phyloP scores from a whole-genome alignment of 441 rosid species.

The Gossypium aridum region DNA sequence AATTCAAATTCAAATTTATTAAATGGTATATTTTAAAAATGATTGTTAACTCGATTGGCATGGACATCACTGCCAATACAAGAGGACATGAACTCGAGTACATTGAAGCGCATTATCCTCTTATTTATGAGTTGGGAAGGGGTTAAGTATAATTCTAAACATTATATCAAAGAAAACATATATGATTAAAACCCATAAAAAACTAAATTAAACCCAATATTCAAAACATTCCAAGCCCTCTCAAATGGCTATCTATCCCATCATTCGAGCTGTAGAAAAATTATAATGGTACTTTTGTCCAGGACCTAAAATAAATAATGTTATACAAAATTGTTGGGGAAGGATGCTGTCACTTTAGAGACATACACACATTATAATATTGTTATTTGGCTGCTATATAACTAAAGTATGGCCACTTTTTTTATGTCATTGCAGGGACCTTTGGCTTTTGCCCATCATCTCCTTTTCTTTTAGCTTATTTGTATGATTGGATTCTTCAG shows the following conservation, averaged over 20 bases:
- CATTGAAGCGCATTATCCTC: rapidly evolving
- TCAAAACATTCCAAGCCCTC: not conserved
- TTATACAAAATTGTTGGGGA: not conserved
- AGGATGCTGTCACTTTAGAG: not conserved
- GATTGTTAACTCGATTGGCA: rapidly evolving
- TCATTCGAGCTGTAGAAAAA: not conserved
- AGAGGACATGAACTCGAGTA: rapidly evolving
- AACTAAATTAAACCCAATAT: no score
- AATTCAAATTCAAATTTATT: no score
- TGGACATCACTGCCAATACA: rapidly evolving
- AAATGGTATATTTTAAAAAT: no score
- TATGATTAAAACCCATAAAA: rapidly evolving
- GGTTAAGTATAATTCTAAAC: no score
- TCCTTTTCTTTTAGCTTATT: not conserved
- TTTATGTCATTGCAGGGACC: not conserved
- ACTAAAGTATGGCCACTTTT: not conserved
- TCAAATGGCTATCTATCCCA: not conserved
- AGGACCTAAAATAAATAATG: not conserved
- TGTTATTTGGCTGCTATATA: not conserved
- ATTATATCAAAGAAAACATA: rapidly evolving
- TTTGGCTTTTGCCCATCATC: not conserved
- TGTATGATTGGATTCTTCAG: not conserved
- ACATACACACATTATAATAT: not conserved
- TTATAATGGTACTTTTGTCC: not conserved
- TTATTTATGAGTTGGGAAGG: rapidly evolving